Percentiles rank a stretch among this genome's conserved stretches.
Conservation (phyloP, 2,329 filamentous ascomycete genomes). For the Bipolaris gigantea region DNA sequence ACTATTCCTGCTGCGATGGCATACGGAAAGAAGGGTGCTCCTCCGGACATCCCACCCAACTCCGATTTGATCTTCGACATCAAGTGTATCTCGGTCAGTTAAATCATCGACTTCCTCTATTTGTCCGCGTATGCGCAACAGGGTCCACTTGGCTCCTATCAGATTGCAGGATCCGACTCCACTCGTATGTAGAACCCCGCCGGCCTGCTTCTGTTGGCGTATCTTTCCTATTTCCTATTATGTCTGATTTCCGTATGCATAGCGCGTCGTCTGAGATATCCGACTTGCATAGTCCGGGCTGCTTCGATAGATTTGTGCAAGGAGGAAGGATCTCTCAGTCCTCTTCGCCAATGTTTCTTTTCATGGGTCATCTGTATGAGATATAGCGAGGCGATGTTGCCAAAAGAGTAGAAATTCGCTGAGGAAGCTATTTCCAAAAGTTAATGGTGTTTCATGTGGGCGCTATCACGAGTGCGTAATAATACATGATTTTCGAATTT, state of each 20-base stretch:
- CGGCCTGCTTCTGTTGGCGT: conserved; percentile 22
- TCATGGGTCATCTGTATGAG: conserved; percentile 16
- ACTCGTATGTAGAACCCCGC: conserved; percentile 33
- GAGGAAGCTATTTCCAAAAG: conserved; percentile 45
- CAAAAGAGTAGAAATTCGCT: conserved; percentile 24
- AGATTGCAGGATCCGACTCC: conserved; percentile 28
- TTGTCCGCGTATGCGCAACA: conserved; percentile 16
- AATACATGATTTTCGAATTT: conserved; percentile 7
- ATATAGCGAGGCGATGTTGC: conserved; percentile 42
- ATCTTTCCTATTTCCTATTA: conserved; percentile 23
- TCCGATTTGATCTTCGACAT: conserved; percentile 87
- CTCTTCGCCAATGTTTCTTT: conserved; percentile 18
- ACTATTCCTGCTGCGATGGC: conserved; percentile 84
- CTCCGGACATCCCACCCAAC: conserved; percentile 87
- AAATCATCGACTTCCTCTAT: conserved; percentile 20
- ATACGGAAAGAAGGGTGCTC: conserved; percentile 76
- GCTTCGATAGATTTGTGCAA: conserved; percentile 37
- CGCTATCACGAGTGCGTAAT: conserved; percentile 10
- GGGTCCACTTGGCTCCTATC: conserved; percentile 31
- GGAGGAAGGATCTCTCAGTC: conserved; percentile 48
- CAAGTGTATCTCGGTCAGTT: conserved; percentile 55
- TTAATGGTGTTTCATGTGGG: conserved; percentile 28
- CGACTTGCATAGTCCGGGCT: conserved; percentile 46
- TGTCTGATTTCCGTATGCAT: conserved; percentile 35
- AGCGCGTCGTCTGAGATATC: conserved; percentile 45